Evolutionary conservation across 306 rosid genomes (phyloP).

Genomic region (Myrica gale): DNA sequence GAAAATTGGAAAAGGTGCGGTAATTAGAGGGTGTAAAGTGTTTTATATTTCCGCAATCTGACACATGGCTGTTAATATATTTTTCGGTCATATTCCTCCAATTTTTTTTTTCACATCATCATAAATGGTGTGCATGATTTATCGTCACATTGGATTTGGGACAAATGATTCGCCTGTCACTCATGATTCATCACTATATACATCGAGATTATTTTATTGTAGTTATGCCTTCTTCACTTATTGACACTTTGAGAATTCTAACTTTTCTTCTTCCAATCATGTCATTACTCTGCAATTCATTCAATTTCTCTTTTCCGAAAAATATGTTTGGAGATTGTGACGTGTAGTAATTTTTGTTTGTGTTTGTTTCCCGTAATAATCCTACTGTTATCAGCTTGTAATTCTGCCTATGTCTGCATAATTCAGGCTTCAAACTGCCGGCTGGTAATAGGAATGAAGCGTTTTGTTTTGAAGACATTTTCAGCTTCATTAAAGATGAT

Average conservation of each 20-base stretch:
- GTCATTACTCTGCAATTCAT: background rate
- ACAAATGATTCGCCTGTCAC: background rate
- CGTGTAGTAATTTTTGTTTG: background rate
- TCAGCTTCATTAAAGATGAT: too few relatives aligned
- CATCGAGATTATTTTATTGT: background rate
- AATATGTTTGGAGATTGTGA: background rate
- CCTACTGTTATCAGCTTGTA: background rate
- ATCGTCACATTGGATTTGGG: background rate
- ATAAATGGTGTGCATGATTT: too few relatives aligned
- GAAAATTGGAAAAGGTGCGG: too few relatives aligned
- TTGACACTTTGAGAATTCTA: background rate
- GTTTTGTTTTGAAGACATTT: too few relatives aligned
- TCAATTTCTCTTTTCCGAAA: too few relatives aligned
- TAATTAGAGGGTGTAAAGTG: too few relatives aligned
- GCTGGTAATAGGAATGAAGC: background rate
- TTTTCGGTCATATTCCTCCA: too few relatives aligned
- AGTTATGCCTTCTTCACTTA: background rate
- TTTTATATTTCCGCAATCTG: too few relatives aligned
- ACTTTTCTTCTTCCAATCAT: background rate
- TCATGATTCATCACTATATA: background rate
- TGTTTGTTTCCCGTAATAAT: background rate
- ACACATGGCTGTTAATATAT: too few relatives aligned
- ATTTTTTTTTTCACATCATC: too few relatives aligned
- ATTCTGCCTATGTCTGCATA: background rate
- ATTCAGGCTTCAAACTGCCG: background rate